Conservation (phyloP, 768 basidiomycete species). For the Agrocybe chaxingu region DNA sequence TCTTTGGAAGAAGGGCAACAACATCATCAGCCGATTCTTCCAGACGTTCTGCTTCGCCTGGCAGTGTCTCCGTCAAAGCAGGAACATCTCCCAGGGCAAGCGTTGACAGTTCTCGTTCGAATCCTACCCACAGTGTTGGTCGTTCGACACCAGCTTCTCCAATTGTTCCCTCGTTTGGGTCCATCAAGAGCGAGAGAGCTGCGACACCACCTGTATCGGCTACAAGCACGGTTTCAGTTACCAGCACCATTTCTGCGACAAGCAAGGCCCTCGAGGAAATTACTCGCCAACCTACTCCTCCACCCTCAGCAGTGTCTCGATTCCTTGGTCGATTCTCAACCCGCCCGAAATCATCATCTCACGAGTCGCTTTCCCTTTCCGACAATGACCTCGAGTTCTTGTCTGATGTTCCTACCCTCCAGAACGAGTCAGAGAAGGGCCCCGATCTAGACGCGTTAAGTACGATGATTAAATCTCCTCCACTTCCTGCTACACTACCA, state of each 20-base stretch:
- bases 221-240: constrained; percentile 8
- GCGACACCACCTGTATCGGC: not conserved
- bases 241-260: constrained; percentile 13
- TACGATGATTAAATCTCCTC: constrained; percentile 38
- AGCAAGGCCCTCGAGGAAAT: constrained; percentile 13
- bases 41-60: constrained; percentile 19
- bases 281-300: constrained; percentile 22
- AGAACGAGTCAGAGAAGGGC: constrained; percentile 37
- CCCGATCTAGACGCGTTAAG: constrained; percentile 34
- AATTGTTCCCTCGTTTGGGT: constrained; percentile 4
- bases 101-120: constrained; percentile 15
- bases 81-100: constrained; percentile 23
- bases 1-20: constrained; percentile 51
- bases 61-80: constrained; percentile 7
- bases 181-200: constrained; percentile 3
- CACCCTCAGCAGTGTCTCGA: constrained; percentile 75
- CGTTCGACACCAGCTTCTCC: constrained; percentile 9
- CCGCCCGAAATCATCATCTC: constrained; percentile 30
- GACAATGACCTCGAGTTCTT: constrained; percentile 82
- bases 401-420: constrained; percentile 62
- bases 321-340: constrained; percentile 78
- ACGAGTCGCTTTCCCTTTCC: constrained; percentile 67
- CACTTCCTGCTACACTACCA: constrained; percentile 40
- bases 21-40: constrained; percentile 13
- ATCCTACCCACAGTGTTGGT: constrained; percentile 1